These are phyloP conservation scores for Alnus glutinosa DNA, from an alignment of 306 rosid species.

Conservation along the genomic window DNA sequence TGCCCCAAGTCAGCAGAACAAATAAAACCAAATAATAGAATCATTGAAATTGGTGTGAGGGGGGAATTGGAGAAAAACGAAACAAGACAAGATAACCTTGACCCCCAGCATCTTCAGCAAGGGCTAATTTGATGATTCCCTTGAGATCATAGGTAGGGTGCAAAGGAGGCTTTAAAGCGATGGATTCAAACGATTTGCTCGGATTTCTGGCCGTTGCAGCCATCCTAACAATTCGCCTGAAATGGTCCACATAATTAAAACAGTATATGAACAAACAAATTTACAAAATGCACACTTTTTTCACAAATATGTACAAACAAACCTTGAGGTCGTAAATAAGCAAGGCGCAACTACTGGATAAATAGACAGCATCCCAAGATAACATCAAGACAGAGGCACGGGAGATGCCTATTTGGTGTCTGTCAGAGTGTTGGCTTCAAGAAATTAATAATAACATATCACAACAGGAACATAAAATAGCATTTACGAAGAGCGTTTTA, in stretches of 20 bases:
- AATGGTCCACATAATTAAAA: constrained; percentile 23
- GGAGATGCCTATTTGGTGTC: neutral
- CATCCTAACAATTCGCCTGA: constrained; percentile 53
- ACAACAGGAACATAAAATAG: neutral
- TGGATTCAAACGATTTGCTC: constrained; percentile 42
- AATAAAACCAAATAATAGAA: neutral
- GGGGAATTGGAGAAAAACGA: neutral
- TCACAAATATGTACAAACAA: neutral
- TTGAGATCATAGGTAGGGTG: constrained; percentile 91
- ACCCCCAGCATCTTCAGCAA: constrained; percentile 84
- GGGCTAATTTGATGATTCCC: constrained; percentile 70
- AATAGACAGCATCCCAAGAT: neutral
- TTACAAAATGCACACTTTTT: neutral
- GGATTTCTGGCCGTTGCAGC: constrained; percentile 42
- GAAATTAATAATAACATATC: neutral
- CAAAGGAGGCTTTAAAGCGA: constrained; percentile 65
- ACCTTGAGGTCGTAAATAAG: constrained; percentile 3
- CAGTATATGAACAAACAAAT: neutral
- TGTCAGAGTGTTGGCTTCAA: neutral
- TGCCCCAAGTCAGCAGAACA: neutral
- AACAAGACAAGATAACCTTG: constrained; percentile 39
- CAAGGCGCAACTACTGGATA: neutral
- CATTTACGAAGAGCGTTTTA: neutral
- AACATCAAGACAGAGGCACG: neutral
- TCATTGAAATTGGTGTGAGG: neutral